phyloP scores from a whole-genome alignment of 805 yeast genomes.

The Yarrowia yakushimensis region DNA sequence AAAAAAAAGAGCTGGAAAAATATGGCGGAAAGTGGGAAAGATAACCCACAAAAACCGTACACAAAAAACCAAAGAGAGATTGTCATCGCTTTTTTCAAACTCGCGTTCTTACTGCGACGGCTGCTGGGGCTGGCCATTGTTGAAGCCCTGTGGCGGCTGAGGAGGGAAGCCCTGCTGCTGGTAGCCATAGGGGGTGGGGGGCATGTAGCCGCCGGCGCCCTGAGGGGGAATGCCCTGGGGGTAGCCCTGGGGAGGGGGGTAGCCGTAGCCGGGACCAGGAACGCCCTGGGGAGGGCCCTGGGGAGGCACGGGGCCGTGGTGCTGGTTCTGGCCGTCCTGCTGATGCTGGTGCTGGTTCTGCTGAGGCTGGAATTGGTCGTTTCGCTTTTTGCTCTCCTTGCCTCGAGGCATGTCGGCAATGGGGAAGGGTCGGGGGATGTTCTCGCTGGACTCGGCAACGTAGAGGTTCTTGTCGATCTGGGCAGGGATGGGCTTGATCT shows the following conservation, averaged over 20 bases:
- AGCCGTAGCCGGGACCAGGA: slow-evolving; percentile 27
- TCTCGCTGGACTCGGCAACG: slow-evolving; percentile 58
- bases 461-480: slow-evolving; percentile 83
- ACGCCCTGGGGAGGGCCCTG: slow-evolving; percentile 21
- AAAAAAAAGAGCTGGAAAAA: slow-evolving; percentile 9
- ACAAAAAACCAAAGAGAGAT: slow-evolving; percentile 19
- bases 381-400: slow-evolving; percentile 26
- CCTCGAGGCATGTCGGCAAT: slow-evolving; percentile 46
- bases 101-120: slow-evolving; percentile 22
- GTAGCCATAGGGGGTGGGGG: slow-evolving; percentile 22
- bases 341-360: slow-evolving; percentile 17
- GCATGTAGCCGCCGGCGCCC: slow-evolving; percentile 25
- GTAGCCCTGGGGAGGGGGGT: slow-evolving; percentile 27
- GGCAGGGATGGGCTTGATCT: slow-evolving; percentile 95
- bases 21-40: slow-evolving; percentile 20
- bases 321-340: slow-evolving; percentile 26
- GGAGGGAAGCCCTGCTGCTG: slow-evolving; percentile 21
- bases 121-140: slow-evolving; percentile 24
- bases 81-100: slow-evolving; percentile 7
- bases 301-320: neutral
- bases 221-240: slow-evolving; percentile 27
- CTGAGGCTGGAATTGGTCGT: slow-evolving; percentile 25
- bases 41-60: slow-evolving; percentile 21
- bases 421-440: slow-evolving; percentile 87
- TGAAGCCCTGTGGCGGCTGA: slow-evolving; percentile 24